Conservation (phyloP, 306 rosid genomes). For the Vicia villosa region DNA sequence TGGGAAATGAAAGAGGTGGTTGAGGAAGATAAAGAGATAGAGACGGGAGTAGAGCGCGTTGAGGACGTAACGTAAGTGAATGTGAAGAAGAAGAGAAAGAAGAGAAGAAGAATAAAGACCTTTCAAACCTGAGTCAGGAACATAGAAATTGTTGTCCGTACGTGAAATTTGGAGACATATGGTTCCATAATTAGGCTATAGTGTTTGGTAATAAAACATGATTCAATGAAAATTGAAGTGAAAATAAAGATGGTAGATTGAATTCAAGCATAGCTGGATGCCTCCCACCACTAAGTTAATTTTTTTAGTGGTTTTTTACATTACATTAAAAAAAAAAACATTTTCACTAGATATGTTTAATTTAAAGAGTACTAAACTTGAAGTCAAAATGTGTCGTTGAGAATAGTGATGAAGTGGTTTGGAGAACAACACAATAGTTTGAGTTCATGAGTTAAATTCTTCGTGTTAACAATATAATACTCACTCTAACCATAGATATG, state of each 20-base stretch:
- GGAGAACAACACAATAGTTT: no score
- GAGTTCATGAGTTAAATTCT: no score
- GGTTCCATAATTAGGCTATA: background rate
- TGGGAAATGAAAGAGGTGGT: slow-evolving; percentile 4
- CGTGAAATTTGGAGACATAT: background rate
- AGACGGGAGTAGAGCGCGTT: slow-evolving; percentile 5
- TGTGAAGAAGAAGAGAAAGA: background rate
- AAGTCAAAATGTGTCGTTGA: background rate
- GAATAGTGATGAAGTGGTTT: background rate
- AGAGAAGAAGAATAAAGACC: background rate
- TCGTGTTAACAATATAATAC: no score
- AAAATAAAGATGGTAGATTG: no score
- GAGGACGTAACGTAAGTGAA: background rate
- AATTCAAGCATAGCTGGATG: no score
- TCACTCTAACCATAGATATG: no score
- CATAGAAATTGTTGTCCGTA: background rate
- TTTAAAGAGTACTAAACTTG: no score
- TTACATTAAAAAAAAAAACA: no score
- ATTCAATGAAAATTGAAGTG: no score
- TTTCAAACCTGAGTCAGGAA: background rate
- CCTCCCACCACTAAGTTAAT: no score
- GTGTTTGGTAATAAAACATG: background rate
- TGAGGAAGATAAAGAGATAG: slow-evolving; percentile 8
- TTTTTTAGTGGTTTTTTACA: no score
- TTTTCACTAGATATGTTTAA: no score